phyloP scores from a whole-genome alignment of 1,284 basidiomycete species.

The Moesziomyces antarcticus region DNA sequence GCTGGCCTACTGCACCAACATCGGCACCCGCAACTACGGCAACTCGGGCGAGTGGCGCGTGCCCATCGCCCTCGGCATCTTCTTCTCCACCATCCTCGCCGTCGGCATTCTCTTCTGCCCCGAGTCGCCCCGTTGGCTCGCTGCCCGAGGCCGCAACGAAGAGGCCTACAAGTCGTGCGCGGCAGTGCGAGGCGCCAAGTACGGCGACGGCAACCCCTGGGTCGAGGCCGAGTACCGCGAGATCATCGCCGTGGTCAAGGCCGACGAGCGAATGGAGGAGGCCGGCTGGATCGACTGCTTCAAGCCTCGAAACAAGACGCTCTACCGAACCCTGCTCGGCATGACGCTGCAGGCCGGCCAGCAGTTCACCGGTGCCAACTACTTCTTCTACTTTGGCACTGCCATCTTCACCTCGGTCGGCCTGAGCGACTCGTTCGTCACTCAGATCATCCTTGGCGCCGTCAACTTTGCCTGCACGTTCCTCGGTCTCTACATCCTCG shows the following conservation, averaged over 20 bases:
- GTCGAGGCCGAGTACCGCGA: conserved; percentile 63
- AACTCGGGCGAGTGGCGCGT: conserved; percentile 74
- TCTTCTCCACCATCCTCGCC: conserved; percentile 77
- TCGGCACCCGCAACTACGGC: conserved; percentile 57
- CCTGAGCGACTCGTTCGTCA: conserved; percentile 73
- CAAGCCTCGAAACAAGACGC: conserved; percentile 53
- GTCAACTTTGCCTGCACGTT: conserved; percentile 74
- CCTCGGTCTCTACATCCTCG: conserved; percentile 74
- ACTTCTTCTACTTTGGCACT: conserved; percentile 71
- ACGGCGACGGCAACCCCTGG: conserved; percentile 57
- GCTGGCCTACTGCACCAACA: conserved; percentile 73
- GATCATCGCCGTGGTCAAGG: conserved; percentile 57
- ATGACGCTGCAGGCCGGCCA: conserved; percentile 79
- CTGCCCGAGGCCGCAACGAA: conserved; percentile 71
- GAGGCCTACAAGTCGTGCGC: conserved; percentile 74
- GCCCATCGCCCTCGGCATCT: conserved; percentile 77
- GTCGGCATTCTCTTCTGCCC: conserved; percentile 81
- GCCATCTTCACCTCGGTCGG: conserved; percentile 78
- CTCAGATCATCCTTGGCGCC: conserved; percentile 74
- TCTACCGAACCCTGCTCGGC: conserved; percentile 69
- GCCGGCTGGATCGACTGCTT: conserved; percentile 64
- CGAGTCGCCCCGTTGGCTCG: conserved; percentile 78
- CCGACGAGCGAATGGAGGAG: conserved; percentile 31
- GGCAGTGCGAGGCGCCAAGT: conserved; percentile 72
- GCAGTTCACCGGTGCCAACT: conserved; percentile 77